phyloP scores from a whole-genome alignment of 306 rosid genomes.

The Alnus rubra region DNA sequence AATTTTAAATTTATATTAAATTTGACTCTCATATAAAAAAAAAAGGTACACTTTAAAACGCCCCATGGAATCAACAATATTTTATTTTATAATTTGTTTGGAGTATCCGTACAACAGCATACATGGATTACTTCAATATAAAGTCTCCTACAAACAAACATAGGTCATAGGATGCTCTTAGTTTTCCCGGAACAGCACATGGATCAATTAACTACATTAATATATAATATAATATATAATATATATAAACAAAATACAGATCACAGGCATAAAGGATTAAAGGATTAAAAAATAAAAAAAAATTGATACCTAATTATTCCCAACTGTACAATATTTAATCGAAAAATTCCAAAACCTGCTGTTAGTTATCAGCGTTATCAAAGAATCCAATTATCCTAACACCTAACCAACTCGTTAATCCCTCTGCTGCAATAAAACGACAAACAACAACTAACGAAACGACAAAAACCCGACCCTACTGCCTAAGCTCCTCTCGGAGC shows the following conservation, averaged over 20 bases:
- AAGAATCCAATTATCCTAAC: neutral
- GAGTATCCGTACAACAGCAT: too few species aligned
- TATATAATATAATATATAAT: too few species aligned
- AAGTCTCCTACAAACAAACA: too few species aligned
- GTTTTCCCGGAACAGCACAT: neutral
- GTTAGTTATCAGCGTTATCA: neutral
- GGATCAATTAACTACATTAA: neutral
- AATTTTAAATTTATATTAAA: too few species aligned
- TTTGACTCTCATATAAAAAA: too few species aligned
- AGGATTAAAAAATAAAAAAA: neutral
- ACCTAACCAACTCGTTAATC: too few species aligned
- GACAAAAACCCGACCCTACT: conserved; percentile 21
- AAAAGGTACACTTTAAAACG: too few species aligned
- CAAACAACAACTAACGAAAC: neutral
- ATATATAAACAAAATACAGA: neutral
- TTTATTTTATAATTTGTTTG: too few species aligned
- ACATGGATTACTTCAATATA: too few species aligned
- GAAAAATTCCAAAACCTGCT: conserved; percentile 7
- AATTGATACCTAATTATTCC: conserved; percentile 7
- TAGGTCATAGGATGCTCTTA: too few species aligned
- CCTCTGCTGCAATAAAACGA: conserved; percentile 25
- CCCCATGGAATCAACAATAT: too few species aligned
- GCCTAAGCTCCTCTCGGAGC: conserved; percentile 56
- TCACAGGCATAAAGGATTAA: neutral
- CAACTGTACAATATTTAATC: conserved; percentile 20